Percentiles rank a stretch among this genome's conserved stretches.
These are phyloP conservation scores for Hypoxylon trugodes DNA, from an alignment of 495 filamentous ascomycete species.

Conservation along the genomic window DNA sequence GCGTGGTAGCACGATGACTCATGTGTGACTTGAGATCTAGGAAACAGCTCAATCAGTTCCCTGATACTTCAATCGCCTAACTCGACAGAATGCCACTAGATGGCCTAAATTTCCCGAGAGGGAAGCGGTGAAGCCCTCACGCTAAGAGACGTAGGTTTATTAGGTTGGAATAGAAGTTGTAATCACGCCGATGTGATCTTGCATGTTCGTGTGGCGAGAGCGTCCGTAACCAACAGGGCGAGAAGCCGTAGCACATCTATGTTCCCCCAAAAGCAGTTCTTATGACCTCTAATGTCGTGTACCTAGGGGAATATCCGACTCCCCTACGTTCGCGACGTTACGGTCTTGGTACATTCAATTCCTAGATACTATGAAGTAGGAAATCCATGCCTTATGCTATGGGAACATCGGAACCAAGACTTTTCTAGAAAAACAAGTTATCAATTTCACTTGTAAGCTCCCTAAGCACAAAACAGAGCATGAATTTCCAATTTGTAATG, in stretches of 20 bases:
- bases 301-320: neutral
- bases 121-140: neutral
- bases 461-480: too few species aligned
- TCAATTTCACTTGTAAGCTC: too few species aligned
- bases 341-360: neutral
- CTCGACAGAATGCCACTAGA: neutral
- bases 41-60: neutral
- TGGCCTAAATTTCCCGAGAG: neutral
- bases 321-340: neutral
- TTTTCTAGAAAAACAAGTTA: too few species aligned
- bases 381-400: too few species aligned
- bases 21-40: conserved; percentile 5
- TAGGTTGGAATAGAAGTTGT: neutral
- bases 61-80: neutral
- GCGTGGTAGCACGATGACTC: neutral
- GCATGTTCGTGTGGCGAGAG: neutral
- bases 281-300: neutral
- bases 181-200: conserved; percentile 2
- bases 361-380: neutral
- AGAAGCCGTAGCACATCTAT: neutral
- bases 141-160: conserved; percentile 4
- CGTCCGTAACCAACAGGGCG: neutral
- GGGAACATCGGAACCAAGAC: too few species aligned
- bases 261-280: neutral
- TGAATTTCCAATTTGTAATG: too few species aligned